Evolutionary conservation across 2,329 filamentous ascomycete species (phyloP), one percentile per base, ranked within the genome.

Genomic region (Colletotrichum sp.): DNA sequence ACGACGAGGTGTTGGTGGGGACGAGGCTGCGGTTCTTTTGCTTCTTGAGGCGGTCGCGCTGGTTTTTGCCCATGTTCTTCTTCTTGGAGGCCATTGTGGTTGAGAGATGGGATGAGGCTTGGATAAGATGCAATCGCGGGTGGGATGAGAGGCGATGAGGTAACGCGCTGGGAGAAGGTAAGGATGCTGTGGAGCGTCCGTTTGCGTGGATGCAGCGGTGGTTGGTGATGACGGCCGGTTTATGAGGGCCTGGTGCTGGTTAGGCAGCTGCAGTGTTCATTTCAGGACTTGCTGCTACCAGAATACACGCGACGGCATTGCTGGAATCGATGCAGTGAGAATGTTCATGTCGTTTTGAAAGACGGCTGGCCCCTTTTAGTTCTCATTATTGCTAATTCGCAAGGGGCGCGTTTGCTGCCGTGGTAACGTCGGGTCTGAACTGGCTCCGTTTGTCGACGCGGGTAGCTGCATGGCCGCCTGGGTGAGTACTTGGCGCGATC

Each of bases 291-390:
- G 2, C 2, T 5, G 6, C n/a, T 13, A 21, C 44, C 6, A 52
- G 44, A 21, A 52, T 0, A 8, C n/a, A 24, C n/a, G n/a, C 44
- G 10, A 21, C 3, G 0, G 10, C 0, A 13, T 2, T 0, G n/a
- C 4, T 52, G n/a, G 0, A 21, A 12, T 13, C 6, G 2, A 21
- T 0, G 44, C 0, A 13, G 44, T 52, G n/a, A 52, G n/a, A 13
- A 52, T 8, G 6, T 52, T 5, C n/a, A 13, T n/a, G n/a, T 13
- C n/a, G 2, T 21, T 5, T 3, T 5, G n/a, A 5, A 52, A 52
- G 10, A 3, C 0, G 10, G 12, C 4, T 8, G n/a, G n/a, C 44
- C 44, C n/a, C 44, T 24, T 52, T 52, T 21, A 13, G 44, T 21
- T 24, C 1, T 21, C n/a, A 52, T 21, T 0, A 0, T 52, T 7